A percentile compares a stretch with the other conserved stretches of the same genome.
Conservation (phyloP, 2,329 filamentous ascomycete species). For the Botryotinia convoluta region DNA sequence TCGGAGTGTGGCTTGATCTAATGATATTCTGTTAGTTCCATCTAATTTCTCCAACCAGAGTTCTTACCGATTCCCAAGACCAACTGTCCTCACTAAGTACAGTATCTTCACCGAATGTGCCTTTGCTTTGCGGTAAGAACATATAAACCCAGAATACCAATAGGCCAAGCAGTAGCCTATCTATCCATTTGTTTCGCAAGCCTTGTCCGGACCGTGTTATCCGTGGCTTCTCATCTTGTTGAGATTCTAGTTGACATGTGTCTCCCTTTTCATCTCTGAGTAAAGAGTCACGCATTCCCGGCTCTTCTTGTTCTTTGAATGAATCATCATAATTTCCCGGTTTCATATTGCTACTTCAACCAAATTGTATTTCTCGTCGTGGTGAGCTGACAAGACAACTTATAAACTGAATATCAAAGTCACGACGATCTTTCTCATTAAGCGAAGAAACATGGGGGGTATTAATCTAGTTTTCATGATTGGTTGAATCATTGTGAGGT, state of each 20-base stretch:
- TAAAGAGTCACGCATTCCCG: not conserved
- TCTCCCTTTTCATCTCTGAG: not conserved
- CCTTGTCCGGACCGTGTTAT: not conserved
- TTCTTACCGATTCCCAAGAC: slow-evolving; percentile 4
- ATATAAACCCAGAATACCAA: not conserved
- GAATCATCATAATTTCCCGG: not conserved
- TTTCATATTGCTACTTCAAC: not conserved
- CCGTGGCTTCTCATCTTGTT: not conserved
- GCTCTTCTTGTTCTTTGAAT: not conserved
- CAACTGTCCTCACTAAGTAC: not conserved
- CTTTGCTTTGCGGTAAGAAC: not conserved
- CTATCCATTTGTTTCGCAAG: not conserved
- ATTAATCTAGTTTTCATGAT: slow-evolving; percentile 10
- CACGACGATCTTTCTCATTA: not conserved
- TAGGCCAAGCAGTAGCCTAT: not conserved
- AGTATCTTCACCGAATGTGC: not conserved
- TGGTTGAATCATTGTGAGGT: not conserved
- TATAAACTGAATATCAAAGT: not conserved
- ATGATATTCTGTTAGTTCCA: not conserved
- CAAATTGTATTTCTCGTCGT: not conserved
- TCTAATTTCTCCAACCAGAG: not conserved
- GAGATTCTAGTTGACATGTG: not conserved
- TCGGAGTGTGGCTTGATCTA: not conserved
- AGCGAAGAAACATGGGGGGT: slow-evolving; percentile 8
- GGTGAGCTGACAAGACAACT: not conserved